Evolutionary conservation across 306 rosid species (phyloP).

Genomic region (Fragaria nilgerrensis): DNA sequence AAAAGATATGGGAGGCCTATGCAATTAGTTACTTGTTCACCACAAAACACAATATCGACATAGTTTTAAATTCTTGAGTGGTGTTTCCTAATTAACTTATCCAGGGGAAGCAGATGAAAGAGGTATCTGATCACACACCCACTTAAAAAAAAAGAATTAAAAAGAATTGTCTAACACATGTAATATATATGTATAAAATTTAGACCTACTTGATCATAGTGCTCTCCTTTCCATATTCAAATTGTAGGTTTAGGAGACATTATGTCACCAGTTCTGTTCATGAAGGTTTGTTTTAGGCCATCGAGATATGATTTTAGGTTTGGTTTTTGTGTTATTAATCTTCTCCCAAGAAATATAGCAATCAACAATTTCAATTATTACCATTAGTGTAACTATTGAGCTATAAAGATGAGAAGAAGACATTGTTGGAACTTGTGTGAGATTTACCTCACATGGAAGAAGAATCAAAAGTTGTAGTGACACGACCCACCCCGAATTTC

Average conservation of each 20-base stretch:
- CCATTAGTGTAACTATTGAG: not conserved
- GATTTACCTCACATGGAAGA: too few relatives aligned
- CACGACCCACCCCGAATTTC: too few relatives aligned
- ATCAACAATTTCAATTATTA: not conserved
- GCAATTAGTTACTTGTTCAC: not conserved
- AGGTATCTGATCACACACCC: not conserved
- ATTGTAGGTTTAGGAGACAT: not conserved
- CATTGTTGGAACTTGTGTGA: not conserved
- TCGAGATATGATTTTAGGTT: not conserved
- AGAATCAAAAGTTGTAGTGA: too few relatives aligned
- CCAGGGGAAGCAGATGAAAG: not conserved
- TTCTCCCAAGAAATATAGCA: too few relatives aligned
- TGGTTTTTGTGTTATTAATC: not conserved
- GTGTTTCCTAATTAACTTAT: conserved; percentile 17
- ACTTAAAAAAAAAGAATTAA: not conserved
- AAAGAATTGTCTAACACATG: not conserved
- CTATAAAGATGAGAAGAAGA: not conserved
- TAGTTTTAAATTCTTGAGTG: conserved; percentile 3
- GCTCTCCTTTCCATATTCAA: not conserved
- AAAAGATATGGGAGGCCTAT: not conserved
- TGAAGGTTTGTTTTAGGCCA: not conserved
- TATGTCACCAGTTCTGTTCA: not conserved
- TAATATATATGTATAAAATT: not conserved
- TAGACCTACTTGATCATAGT: not conserved
- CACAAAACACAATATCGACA: not conserved